A percentile compares a stretch with the other conserved stretches of the same genome.
Conservation (phyloP, 176 grass and related monocot genomes). For the Bonia amplexicaulis region DNA sequence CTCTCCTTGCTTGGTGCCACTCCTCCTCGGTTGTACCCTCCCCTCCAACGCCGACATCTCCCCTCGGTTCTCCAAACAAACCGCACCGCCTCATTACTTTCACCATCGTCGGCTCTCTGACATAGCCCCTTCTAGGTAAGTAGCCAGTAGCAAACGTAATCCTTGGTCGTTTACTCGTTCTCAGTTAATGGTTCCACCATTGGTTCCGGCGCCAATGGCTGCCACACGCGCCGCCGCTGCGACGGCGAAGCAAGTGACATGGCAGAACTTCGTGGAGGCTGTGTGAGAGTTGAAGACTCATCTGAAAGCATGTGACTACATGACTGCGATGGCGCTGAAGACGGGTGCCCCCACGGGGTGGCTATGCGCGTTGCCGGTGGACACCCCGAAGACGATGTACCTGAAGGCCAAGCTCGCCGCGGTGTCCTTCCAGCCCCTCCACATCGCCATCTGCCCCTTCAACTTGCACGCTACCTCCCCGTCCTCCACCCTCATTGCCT, state of each 20-base stretch:
- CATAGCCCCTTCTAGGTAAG: neutral
- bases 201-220: conserved; percentile 27
- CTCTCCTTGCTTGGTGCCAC: too few species aligned
- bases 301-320: conserved; percentile 53
- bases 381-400: conserved; percentile 75
- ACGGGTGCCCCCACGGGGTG: conserved; percentile 46
- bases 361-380: conserved; percentile 51
- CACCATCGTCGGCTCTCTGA: neutral
- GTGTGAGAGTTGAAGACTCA: conserved; percentile 47
- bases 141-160: neutral
- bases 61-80: neutral
- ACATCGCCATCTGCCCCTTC: conserved; percentile 81
- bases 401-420: conserved; percentile 74
- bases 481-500: conserved; percentile 51
- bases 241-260: conserved; percentile 63
- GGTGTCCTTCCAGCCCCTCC: conserved; percentile 72
- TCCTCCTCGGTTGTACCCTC: neutral
- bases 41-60: neutral
- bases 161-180: neutral
- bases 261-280: conserved; percentile 61
- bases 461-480: conserved; percentile 21
- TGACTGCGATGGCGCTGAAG: conserved; percentile 43
- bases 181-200: too few species aligned
- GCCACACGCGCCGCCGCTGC: neutral
- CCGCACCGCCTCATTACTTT: neutral